Conservation (phyloP, 2,329 filamentous ascomycete species). For the Penicillium capsulatum region DNA sequence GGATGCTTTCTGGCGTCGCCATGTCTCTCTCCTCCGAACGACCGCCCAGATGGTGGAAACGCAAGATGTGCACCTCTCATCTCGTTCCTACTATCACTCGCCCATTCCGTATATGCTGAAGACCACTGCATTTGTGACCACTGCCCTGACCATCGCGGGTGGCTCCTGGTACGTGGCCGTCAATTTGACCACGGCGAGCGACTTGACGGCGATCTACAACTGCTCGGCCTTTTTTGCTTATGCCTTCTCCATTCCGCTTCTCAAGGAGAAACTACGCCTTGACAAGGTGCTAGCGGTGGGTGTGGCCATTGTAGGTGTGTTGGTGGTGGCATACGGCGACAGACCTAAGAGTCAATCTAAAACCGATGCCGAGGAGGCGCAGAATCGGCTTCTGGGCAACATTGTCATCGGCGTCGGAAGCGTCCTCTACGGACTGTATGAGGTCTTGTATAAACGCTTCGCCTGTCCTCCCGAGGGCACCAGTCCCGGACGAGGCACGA, state of each 20-base stretch:
- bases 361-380: constrained; percentile 52
- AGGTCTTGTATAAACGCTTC: constrained; percentile 90
- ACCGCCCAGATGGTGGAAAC: constrained; percentile 83
- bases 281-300: constrained; percentile 84
- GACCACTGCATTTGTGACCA: constrained; percentile 78
- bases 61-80: constrained; percentile 62
- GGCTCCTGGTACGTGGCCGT: constrained; percentile 95
- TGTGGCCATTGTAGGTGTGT: constrained; percentile 81
- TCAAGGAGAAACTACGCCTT: constrained; percentile 75
- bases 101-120: constrained; percentile 70
- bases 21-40: constrained; percentile 58
- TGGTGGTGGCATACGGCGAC: constrained; percentile 94
- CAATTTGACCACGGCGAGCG: constrained; percentile 84
- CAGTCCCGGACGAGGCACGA: constrained; percentile 79
- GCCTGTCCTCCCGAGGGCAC: constrained; percentile 91
- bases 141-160: constrained; percentile 81
- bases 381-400: constrained; percentile 75
- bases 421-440: constrained; percentile 92
- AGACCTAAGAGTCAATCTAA: constrained; percentile 55
- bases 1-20: constrained; percentile 77
- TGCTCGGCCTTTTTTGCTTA: constrained; percentile 99
- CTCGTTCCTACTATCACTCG: constrained; percentile 38
- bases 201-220: constrained; percentile 98
- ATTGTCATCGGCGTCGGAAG: constrained; percentile 86
- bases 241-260: constrained; percentile 85